A percentile compares a stretch with the other conserved stretches of the same genome.
phyloP scores from a whole-genome alignment of 2,329 filamentous ascomycete genomes.

The Penicillium polonicum region DNA sequence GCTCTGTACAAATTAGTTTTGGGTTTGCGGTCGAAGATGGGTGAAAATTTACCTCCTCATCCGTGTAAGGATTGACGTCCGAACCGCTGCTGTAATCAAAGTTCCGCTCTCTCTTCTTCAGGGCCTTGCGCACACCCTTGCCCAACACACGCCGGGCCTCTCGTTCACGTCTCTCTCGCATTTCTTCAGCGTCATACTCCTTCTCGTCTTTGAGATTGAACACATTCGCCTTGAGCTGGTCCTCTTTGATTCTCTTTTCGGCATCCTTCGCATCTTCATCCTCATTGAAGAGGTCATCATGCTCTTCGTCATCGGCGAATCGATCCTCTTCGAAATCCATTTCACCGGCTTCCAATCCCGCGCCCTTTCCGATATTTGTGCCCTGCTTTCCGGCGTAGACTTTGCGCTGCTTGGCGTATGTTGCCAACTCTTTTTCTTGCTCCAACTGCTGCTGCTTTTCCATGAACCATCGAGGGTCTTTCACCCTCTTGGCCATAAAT shows the following conservation, averaged over 20 bases:
- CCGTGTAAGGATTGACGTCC: conserved; percentile 57
- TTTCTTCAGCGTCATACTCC: conserved; percentile 66
- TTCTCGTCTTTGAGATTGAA: conserved; percentile 76
- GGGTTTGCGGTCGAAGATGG: background rate
- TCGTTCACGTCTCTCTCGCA: conserved; percentile 62
- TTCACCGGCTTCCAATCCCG: conserved; percentile 60
- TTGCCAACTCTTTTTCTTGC: conserved; percentile 60
- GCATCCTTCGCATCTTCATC: conserved; percentile 77
- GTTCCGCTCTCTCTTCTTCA: conserved; percentile 82
- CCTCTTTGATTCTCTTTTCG: conserved; percentile 70
- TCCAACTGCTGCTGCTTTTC: conserved; percentile 54
- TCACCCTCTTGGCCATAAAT: conserved; percentile 74
- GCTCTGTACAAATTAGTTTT: conserved; percentile 41
- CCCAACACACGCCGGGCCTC: conserved; percentile 68
- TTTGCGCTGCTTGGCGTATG: conserved; percentile 50
- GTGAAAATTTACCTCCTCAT: conserved; percentile 46
- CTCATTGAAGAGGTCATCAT: conserved; percentile 72
- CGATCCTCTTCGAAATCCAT: conserved; percentile 68
- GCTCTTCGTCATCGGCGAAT: conserved; percentile 88
- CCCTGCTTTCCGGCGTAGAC: conserved; percentile 48
- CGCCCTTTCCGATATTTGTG: conserved; percentile 42
- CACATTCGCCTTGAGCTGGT: conserved; percentile 82
- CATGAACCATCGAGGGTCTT: conserved; percentile 78
- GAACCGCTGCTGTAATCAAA: conserved; percentile 78
- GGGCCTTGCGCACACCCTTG: conserved; percentile 74